Base-by-base conservation (phyloP, 495 filamentous ascomycete genomes). In the Penicillium mononematosum region DNA sequence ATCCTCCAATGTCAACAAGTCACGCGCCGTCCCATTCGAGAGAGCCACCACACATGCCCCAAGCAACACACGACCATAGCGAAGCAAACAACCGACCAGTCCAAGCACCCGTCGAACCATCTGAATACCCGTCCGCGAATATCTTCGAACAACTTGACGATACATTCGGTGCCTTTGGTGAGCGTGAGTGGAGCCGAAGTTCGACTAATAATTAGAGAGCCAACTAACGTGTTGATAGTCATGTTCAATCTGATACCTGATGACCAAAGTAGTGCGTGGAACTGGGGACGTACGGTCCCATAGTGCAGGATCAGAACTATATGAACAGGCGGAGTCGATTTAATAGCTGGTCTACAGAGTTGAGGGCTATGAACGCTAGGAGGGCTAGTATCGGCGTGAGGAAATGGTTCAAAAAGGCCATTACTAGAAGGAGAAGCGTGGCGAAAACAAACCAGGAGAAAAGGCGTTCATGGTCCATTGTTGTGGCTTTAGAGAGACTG, bases 121-220 rank as follows among this genome's bases (percentile, higher is more conserved):
- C 32, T 4, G 56, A 45, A 41, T 47, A 47, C 17, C 56, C 56
- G 2, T 58, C 50, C 0, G 50, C 50, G 17, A 38, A 46, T 12
- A 58, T 58, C 44, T 54, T 58, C 14, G 42, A 53, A 17, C 50
- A 53, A 39, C 44, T 58, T 9, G 56, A 58, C 3, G 50, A 47
- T 25, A 58, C 50, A 5, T 53, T 58, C 16, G 56, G 50, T 4
- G 50, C 56, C 19, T 58, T 58, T 54, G 56, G 56, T 16, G 49
- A 58, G 25, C 19, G 56, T 58, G 32, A 42, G 56, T 53, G 7
- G 3, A 25, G 4, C 49, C 17, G n/a, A 38, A 0, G 8, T n/a
- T 5, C 31, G 24, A 16, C 6, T 19, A n/a, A 10, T 14, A 1
- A 17, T 41, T 9, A 29, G 11, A 9, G 17, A n/a, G 10, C 17